Percentiles rank a stretch among this genome's conserved stretches.
phyloP scores from a whole-genome alignment of 192 early-diverging fungal species.

The Spizellomyces punctatus region DNA sequence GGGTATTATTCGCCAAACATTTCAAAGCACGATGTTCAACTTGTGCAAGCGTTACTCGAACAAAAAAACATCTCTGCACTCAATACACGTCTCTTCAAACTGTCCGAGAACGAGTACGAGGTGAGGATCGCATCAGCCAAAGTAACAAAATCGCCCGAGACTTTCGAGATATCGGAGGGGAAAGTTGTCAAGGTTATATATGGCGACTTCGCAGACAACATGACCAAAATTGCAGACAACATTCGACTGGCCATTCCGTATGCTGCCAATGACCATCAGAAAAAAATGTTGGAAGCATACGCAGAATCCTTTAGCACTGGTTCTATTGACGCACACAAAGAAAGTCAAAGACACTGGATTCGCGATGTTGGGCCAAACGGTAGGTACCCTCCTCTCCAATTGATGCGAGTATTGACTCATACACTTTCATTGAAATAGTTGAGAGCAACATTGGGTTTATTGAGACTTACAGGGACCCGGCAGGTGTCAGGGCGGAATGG shows the following conservation, averaged over 20 bases:
- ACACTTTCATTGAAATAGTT: conserved; percentile 22
- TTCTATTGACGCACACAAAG: conserved; percentile 61
- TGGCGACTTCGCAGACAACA: conserved; percentile 51
- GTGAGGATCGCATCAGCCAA: conserved; percentile 45
- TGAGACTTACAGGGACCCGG: conserved; percentile 66
- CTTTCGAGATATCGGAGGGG: conserved; percentile 40
- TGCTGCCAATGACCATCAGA: conserved; percentile 58
- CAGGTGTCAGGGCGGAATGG: conserved; percentile 65
- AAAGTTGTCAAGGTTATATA: conserved; percentile 40
- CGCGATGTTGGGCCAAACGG: conserved; percentile 53
- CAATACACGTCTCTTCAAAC: conserved; percentile 53
- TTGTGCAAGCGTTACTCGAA: conserved; percentile 41
- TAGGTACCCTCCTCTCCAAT: not conserved
- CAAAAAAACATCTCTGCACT: conserved; percentile 43
- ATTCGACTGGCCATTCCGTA: conserved; percentile 47
- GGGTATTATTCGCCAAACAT: conserved; percentile 59
- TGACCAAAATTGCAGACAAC: conserved; percentile 44
- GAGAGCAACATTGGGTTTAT: conserved; percentile 67
- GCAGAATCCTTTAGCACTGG: conserved; percentile 53
- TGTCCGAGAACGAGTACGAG: conserved; percentile 25
- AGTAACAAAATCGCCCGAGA: conserved; percentile 9
- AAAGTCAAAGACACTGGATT: conserved; percentile 59
- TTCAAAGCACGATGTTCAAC: conserved; percentile 50
- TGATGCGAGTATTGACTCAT: not conserved
- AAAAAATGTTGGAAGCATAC: conserved; percentile 55